Evolutionary conservation across 129 eudicot genomes (phyloP), one percentile per base, ranked within the genome.

Genomic region (Saussurea involucrata): DNA sequence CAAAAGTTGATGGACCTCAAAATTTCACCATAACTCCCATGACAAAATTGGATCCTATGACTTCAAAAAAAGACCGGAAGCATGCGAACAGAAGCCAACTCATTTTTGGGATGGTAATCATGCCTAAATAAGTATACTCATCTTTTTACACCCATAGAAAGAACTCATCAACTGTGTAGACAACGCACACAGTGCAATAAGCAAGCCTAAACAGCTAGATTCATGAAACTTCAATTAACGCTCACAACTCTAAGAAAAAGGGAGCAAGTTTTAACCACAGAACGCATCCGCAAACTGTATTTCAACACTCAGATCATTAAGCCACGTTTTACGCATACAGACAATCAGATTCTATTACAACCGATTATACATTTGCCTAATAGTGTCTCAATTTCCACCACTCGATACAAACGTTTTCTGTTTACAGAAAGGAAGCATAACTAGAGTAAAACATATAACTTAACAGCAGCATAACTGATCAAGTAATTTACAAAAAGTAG

Each of bases 251-350:
- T 27, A 15, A 13, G 46, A n/a, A 5, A 22, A 21, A 20, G 9
- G 21, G 5, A 0, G n/a, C 11, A 69, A 40, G 18, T 1, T 13
- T 22, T 69, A 10, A 24, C 2, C 61, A 60, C n/a, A 70, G 36
- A 27, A 24, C 2, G 37, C 46, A 70, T 36, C 33, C 63, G 9
- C 2, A 70, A 70, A 40, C 60, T 70, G 63, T 24, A 20, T 20
- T 70, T 70, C 74, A 70, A 70, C 61, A 4, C 31, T 37, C 72
- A 21, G 6, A 72, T n/a, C 42, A 72, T 55, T 53, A 72, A 55
- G 20, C 61, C 61, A 55, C 66, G 31, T 9, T 28, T 70, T 55
- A 70, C 21, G 74, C 63, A 70, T 4, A 29, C 5, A 60, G 65
- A 60, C 21, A 22, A 60, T 18, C 53, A 29, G 58, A 28, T 72